A percentile compares a stretch with the other conserved stretches of the same genome.
These are phyloP conservation scores for Vanrija humicola DNA, from an alignment of 1,284 basidiomycete species.

Conservation along the genomic window DNA sequence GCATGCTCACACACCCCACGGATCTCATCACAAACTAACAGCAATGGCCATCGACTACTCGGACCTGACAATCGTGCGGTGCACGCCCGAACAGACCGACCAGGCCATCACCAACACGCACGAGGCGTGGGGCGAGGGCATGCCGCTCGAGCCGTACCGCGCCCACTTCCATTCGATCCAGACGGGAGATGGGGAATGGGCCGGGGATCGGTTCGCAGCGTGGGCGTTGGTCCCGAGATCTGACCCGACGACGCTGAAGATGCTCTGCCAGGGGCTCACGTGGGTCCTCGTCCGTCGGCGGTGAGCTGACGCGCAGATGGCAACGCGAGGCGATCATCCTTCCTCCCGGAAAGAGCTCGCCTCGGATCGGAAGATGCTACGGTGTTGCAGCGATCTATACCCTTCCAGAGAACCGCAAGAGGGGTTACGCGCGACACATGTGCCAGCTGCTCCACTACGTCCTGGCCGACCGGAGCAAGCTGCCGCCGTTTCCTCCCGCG, in stretches of 20 bases:
- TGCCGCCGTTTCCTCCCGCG: slow-evolving; percentile 22
- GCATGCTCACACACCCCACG: no score
- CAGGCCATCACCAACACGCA: background rate
- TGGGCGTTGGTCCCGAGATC: slow-evolving; percentile 13
- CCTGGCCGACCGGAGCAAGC: slow-evolving; percentile 10
- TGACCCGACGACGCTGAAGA: background rate
- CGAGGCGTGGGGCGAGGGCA: background rate
- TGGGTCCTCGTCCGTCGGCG: background rate
- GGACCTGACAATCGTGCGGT: slow-evolving; percentile 17
- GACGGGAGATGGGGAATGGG: slow-evolving; percentile 2
- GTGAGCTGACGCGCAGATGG: background rate
- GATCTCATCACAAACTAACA: background rate
- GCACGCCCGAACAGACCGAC: slow-evolving; percentile 8
- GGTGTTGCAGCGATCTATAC: slow-evolving; percentile 37
- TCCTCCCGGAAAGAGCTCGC: background rate
- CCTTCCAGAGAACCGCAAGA: slow-evolving; percentile 22
- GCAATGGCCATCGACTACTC: background rate
- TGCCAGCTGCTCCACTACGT: slow-evolving; percentile 34
- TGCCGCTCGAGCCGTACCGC: background rate
- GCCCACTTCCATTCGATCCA: background rate
- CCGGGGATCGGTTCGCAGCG: background rate
- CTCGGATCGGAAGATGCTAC: slow-evolving; percentile 17
- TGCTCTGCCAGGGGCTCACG: slow-evolving; percentile 6
- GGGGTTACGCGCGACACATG: slow-evolving; percentile 36
- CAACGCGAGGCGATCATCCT: background rate